Conservation (phyloP, 768 basidiomycete species). For the Omphalotus guepiniiformis region DNA sequence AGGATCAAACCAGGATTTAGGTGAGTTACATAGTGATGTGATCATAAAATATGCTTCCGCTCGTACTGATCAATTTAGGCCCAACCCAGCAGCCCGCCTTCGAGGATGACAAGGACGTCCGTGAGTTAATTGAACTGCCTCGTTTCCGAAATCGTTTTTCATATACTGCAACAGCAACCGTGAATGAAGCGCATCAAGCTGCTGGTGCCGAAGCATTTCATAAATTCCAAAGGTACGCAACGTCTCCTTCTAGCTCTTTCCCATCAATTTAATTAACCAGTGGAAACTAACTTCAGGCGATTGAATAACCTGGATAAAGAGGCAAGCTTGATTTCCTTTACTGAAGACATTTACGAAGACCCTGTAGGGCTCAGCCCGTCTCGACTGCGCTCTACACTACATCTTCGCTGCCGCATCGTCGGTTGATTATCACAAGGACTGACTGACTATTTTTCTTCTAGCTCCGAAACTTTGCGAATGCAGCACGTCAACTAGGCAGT, state of each 20-base stretch:
- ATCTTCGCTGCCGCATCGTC: neutral
- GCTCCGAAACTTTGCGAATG: constrained; percentile 75
- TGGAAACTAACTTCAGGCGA: constrained; percentile 31
- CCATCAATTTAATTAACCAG: constrained; percentile 2
- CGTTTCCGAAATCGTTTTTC: neutral
- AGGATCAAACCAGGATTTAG: constrained; percentile 24
- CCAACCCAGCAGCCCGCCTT: constrained; percentile 41
- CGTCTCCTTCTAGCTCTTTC: constrained; percentile 4
- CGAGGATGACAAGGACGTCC: constrained; percentile 62
- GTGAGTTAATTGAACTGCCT: constrained; percentile 38
- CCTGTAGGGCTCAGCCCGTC: neutral
- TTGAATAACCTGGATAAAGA: constrained; percentile 64
- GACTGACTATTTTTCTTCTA: constrained; percentile 20
- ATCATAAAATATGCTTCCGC: neutral
- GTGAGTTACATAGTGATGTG: constrained; percentile 19
- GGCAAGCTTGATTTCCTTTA: too few relatives aligned
- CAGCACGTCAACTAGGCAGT: constrained; percentile 70
- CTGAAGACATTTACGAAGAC: too few relatives aligned
- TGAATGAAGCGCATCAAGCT: constrained; percentile 67
- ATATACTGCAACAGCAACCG: constrained; percentile 39
- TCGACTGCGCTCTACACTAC: constrained; percentile 1
- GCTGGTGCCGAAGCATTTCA: constrained; percentile 63
- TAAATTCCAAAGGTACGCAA: constrained; percentile 53
- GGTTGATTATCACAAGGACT: neutral
- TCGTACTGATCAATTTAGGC: neutral